phyloP scores from a whole-genome alignment of 2,329 filamentous ascomycete genomes.

The Aspergillus sp. region DNA sequence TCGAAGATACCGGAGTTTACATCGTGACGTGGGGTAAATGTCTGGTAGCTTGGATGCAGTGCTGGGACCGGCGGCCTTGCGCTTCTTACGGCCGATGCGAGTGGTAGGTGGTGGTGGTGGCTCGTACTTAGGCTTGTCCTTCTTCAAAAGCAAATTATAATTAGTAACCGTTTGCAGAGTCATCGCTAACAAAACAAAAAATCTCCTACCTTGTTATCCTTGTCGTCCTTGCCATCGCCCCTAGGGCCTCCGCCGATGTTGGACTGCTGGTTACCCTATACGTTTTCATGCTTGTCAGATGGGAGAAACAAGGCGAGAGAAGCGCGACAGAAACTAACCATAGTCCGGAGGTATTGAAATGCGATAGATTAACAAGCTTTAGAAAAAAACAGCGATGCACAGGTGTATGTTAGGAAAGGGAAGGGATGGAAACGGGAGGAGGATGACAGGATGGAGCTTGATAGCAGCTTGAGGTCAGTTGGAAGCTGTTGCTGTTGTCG shows the following conservation, averaged over 20 bases:
- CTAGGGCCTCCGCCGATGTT: conserved; percentile 74
- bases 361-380: background rate
- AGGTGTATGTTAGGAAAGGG: background rate
- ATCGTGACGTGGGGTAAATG: conserved; percentile 92
- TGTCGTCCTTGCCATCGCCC: conserved; percentile 76
- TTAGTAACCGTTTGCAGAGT: background rate
- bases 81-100: conserved; percentile 97
- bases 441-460: conserved; percentile 11
- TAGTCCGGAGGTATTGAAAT: conserved; percentile 25
- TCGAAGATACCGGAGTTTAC: conserved; percentile 92
- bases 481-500: conserved; percentile 22
- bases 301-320: conserved; percentile 10
- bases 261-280: conserved; percentile 64
- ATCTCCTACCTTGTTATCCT: conserved; percentile 81
- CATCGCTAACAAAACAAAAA: background rate
- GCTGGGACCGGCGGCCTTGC: conserved; percentile 88
- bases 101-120: conserved; percentile 95
- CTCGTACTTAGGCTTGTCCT: conserved; percentile 99
- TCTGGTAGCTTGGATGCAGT: conserved; percentile 92
- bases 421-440: conserved; percentile 17
- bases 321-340: conserved; percentile 29
- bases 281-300: conserved; percentile 22
- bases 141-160: conserved; percentile 55
- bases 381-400: no score
- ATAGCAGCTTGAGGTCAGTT: conserved; percentile 16